Evolutionary conservation across 2,329 filamentous ascomycete genomes (phyloP), one percentile per base, ranked within the genome.

Genomic region (Scedosporium minutisporum): DNA sequence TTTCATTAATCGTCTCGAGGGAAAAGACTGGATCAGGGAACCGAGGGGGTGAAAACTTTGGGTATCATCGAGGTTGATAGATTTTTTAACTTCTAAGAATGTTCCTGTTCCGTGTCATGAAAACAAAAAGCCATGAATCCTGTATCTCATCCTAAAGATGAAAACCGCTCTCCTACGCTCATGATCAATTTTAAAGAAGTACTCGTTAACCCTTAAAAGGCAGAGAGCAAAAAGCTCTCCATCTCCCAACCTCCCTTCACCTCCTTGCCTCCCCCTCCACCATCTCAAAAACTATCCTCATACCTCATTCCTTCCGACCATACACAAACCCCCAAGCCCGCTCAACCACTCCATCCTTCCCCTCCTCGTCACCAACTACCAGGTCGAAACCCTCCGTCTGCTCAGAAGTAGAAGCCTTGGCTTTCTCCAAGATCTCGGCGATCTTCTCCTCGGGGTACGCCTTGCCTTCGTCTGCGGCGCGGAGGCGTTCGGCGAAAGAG

Each of bases 241-340:
- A 12, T 48, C 41, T 16, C 33, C 21, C 16, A 14, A 18, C 23
- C 6, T 27, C 18, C 57, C 18, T 25, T 16, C n/a, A n/a, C n/a
- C n/a, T n/a, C 25, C 9, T 25, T 12, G 10, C 29, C 29, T 59
- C 29, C n/a, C 23, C 33, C 14, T 12, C 51, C 18, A 21, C 51
- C 51, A 27, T 55, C 51, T 10, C 6, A 27, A 38, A 42, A 44
- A 2, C 44, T 21, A 21, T 21, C 48, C 25, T 14, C 21, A 29
- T 9, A 18, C 18, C 46, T 33, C n/a, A 25, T 14, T 60, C 48
- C 23, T 29, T 25, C 29, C 63, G 57, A 14, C 63, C 63, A 29
- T 71, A 76, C 18, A 76, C 68, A 61, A 68, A 73, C 6, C 67
- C 66, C 2, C 64, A 62, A 3, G 76, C 60, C 5, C 61, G 55